These are phyloP conservation scores for Leishmania tarentolae DNA, from an alignment of 208 protist species.

Conservation along the genomic window DNA sequence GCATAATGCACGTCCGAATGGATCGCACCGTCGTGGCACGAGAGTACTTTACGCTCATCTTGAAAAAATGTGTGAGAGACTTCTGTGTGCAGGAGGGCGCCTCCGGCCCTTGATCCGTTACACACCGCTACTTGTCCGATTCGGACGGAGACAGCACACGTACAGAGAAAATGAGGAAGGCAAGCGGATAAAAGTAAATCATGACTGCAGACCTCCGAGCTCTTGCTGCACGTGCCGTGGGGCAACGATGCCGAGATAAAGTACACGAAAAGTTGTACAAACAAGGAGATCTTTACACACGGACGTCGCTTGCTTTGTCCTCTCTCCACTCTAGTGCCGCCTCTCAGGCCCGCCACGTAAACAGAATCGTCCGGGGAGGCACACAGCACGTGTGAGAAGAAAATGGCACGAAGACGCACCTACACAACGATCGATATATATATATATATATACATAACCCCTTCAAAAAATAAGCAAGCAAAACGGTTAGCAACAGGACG, in stretches of 20 bases:
- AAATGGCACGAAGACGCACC: not conserved
- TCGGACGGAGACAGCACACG: not conserved
- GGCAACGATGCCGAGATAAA: not conserved
- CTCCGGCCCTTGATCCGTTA: not conserved
- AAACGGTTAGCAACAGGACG: too few species aligned
- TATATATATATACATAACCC: too few species aligned
- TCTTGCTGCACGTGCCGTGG: not conserved
- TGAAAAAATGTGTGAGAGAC: not conserved
- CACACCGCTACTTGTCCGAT: not conserved
- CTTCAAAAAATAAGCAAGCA: not conserved
- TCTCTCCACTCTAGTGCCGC: not conserved
- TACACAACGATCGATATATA: too few species aligned
- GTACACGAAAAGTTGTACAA: not conserved
- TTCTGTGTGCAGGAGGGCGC: not conserved
- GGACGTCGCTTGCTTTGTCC: not conserved
- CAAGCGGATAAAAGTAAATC: not conserved
- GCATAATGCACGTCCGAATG: constrained; percentile 17
- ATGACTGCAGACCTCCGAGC: not conserved
- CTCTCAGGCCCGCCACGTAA: not conserved
- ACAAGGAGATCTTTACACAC: not conserved
- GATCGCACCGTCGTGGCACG: constrained; percentile 17
- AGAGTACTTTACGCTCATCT: not conserved
- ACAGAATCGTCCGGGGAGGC: not conserved
- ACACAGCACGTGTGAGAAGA: not conserved
- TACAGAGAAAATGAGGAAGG: not conserved